Evolutionary conservation across 495 filamentous ascomycete species (phyloP).

Genomic region (Penicillium canariense): DNA sequence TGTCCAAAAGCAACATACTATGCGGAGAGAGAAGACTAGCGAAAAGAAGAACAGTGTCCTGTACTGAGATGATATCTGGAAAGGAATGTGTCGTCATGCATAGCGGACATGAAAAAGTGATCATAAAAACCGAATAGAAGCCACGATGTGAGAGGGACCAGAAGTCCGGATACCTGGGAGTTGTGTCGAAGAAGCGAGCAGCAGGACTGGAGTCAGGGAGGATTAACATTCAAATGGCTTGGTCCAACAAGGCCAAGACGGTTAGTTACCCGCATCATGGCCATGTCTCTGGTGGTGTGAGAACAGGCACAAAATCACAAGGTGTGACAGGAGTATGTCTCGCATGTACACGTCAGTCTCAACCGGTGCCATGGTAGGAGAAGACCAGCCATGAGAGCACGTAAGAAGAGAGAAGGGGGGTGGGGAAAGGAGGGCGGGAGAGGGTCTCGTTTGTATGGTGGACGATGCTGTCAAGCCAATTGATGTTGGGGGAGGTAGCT

Average conservation of each 20-base stretch:
- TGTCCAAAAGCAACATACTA: background rate
- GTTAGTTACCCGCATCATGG: slow-evolving; percentile 5
- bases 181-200: background rate
- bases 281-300: background rate
- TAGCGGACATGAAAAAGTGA: slow-evolving; percentile 8
- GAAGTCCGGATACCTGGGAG: background rate
- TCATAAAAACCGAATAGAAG: background rate
- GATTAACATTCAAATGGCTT: slow-evolving; percentile 11
- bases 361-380: background rate
- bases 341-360: background rate
- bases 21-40: background rate
- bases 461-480: background rate
- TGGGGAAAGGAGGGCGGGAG: no score
- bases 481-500: background rate
- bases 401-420: background rate
- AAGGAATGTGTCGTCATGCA: slow-evolving; percentile 12
- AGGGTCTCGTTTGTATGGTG: background rate
- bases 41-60: background rate
- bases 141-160: background rate
- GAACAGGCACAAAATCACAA: background rate
- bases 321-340: background rate
- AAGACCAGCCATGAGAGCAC: background rate
- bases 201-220: slow-evolving; percentile 10
- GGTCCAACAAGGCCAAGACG: background rate
- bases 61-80: background rate